Base-by-base conservation (phyloP, 148 eudicot genomes). In the Silene conica region DNA sequence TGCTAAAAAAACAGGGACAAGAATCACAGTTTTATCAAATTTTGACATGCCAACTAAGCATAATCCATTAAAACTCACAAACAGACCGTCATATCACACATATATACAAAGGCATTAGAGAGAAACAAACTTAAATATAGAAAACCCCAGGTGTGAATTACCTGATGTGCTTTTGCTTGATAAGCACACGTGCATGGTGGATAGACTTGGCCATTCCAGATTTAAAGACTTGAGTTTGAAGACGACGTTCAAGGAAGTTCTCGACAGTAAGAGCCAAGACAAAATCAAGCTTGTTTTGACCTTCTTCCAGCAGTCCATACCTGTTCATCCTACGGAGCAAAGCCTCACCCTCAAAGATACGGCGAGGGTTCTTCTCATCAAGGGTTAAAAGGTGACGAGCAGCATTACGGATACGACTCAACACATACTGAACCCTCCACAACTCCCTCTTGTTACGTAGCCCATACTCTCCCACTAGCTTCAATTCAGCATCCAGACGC, bases 181-280 rank as follows among this genome's bases (percentile, higher is more conserved):
- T 87, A 66, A 87, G 86, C 38, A 87, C 90, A 67, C 88, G 81
- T 13, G 90, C 85, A 78, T 87, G 90, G 70, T 87, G 88, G 64
- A 87, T 87, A 9, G 90, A 87, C 84, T 87, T 87, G 57, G 90
- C 88, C 90, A 87, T 87, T 9, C 90, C 90, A 15, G 90, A 80
- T 81, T 87, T 87, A 80, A 87, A 87, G 5, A 87, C 90, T 22
- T 80, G 82, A 0, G 90, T 87, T 21, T 87, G 90, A 10, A 87
- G 90, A 11, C 90, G 85, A 16, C 88, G 88, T 48, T 87, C 90
- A 64, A 87, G 88, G 73, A 87, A 87, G 78, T 74, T 87, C 88
- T 87, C 90, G 26, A 83, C 88, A 57, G 90, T 87, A 74, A 87
- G 78, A 61, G 90, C 85, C 81, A 87, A 70, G 76, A 87, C 90